Evolutionary conservation across 148 eudicot species (phyloP).

Genomic region (Heliamphora exappendiculata): DNA sequence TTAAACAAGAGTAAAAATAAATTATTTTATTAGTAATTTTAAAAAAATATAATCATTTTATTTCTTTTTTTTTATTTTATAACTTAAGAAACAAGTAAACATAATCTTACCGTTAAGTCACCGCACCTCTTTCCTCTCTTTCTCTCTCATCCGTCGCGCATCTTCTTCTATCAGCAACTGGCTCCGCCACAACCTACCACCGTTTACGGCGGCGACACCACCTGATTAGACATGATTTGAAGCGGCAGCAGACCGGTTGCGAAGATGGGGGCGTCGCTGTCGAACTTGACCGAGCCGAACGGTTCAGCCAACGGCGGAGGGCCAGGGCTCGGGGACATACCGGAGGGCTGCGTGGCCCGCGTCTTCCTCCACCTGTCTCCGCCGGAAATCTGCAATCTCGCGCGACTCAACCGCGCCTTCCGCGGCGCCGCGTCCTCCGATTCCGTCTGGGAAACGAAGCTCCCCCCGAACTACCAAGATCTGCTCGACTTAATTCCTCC

Average conservation of each 20-base stretch:
- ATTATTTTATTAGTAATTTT: too few species aligned
- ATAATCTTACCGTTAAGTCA: too few species aligned
- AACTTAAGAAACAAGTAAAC: too few species aligned
- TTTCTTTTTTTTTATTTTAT: too few species aligned
- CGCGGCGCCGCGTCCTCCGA: conserved; percentile 91
- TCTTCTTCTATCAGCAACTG: background rate
- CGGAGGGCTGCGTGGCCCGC: conserved; percentile 86
- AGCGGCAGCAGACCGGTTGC: background rate
- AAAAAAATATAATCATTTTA: too few species aligned
- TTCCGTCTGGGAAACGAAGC: conserved; percentile 73
- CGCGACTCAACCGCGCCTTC: conserved; percentile 81
- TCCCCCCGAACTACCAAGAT: conserved; percentile 55
- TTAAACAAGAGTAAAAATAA: too few species aligned
- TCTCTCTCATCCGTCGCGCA: too few species aligned
- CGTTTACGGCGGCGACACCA: background rate
- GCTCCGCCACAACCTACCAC: conserved; percentile 1
- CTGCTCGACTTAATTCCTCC: conserved; percentile 47
- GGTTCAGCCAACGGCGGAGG: conserved; percentile 26
- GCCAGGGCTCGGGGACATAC: conserved; percentile 81
- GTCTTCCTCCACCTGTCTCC: conserved; percentile 75
- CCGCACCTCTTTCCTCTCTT: too few species aligned
- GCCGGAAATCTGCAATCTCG: conserved; percentile 87
- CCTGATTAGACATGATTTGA: conserved; percentile 1
- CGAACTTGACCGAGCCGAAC: conserved; percentile 16
- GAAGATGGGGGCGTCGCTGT: conserved; percentile 16